Conservation (phyloP, 73 alveolate genomes). For the Symbiodinium pilosum region DNA sequence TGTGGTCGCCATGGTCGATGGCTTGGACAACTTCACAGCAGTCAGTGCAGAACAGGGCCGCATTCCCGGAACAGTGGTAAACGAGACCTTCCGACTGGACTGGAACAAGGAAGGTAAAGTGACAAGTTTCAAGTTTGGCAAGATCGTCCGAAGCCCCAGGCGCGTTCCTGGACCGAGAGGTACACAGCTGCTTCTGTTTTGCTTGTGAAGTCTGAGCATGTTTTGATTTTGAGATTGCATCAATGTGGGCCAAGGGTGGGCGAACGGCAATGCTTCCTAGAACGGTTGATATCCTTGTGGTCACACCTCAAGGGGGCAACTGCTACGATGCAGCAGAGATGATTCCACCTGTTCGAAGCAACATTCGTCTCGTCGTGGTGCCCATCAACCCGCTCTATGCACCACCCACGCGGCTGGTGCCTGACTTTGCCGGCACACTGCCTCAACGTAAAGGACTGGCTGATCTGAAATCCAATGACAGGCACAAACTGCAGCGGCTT, state of each 20-base stretch:
- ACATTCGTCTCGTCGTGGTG: conserved; percentile 18
- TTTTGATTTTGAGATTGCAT: too few relatives aligned
- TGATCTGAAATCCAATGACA: background rate
- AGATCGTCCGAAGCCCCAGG: background rate
- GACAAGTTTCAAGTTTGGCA: conserved; percentile 73
- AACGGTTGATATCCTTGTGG: conserved; percentile 59
- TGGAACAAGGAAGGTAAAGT: conserved; percentile 48
- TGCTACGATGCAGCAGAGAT: conserved; percentile 82
- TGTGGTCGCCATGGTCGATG: conserved; percentile 42
- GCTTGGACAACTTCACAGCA: conserved; percentile 36
- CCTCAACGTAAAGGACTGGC: background rate
- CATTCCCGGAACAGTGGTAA: conserved; percentile 26
- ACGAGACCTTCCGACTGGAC: conserved; percentile 34
- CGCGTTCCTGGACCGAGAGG: background rate
- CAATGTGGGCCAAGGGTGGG: conserved; percentile 27
- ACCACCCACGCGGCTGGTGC: conserved; percentile 79
- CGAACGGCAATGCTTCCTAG: conserved; percentile 37
- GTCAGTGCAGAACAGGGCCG: conserved; percentile 55
- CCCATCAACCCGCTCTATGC: conserved; percentile 86
- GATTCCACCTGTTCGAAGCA: conserved; percentile 79
- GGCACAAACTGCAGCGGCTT: conserved; percentile 14
- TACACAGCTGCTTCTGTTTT: too few relatives aligned
- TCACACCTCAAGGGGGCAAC: conserved; percentile 73
- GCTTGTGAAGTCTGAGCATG: too few relatives aligned
- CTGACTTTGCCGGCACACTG: conserved; percentile 23